Conservation (phyloP, 2,329 filamentous ascomycete species). For the Paecilomyces sp. region DNA sequence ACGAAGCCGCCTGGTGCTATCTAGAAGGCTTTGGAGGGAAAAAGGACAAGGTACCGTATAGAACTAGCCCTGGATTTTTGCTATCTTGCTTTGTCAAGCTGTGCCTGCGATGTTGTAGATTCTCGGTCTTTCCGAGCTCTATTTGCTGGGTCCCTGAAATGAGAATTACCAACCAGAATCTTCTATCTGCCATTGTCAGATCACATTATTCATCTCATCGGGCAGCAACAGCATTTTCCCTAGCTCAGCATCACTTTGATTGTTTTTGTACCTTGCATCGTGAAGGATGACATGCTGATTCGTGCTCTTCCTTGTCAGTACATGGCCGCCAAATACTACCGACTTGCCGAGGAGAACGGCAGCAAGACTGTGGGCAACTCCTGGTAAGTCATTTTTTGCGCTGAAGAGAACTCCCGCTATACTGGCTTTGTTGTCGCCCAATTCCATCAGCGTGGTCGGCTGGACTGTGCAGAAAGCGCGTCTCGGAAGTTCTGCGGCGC, state of each 20-base stretch:
- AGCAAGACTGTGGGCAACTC: conserved; percentile 89
- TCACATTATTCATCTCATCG: conserved; percentile 17
- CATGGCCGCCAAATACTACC: conserved; percentile 78
- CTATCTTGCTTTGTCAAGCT: not conserved
- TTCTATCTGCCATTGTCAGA: conserved; percentile 3
- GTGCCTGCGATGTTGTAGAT: not conserved
- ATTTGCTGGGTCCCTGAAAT: conserved; percentile 4
- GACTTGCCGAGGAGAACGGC: conserved; percentile 80
- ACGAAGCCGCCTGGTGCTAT: conserved; percentile 94
- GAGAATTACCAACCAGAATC: conserved; percentile 3
- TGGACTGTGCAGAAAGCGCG: conserved; percentile 6
- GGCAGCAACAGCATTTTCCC: conserved; percentile 27
- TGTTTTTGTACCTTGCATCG: conserved; percentile 14
- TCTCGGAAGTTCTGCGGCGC: conserved; percentile 3
- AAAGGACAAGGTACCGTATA: conserved; percentile 85
- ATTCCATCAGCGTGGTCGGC: conserved; percentile 11
- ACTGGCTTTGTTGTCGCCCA: conserved; percentile 1
- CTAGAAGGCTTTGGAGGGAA: conserved; percentile 93
- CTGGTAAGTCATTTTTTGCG: conserved; percentile 60
- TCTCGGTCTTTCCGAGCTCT: not conserved
- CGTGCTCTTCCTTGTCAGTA: conserved; percentile 17
- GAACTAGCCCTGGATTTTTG: conserved; percentile 3
- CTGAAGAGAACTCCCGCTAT: conserved; percentile 6
- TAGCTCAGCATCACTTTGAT: conserved; percentile 10
- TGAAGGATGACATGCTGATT: conserved; percentile 5